Conservation (phyloP, 306 rosid species). For the Gleditsia sinensis region DNA sequence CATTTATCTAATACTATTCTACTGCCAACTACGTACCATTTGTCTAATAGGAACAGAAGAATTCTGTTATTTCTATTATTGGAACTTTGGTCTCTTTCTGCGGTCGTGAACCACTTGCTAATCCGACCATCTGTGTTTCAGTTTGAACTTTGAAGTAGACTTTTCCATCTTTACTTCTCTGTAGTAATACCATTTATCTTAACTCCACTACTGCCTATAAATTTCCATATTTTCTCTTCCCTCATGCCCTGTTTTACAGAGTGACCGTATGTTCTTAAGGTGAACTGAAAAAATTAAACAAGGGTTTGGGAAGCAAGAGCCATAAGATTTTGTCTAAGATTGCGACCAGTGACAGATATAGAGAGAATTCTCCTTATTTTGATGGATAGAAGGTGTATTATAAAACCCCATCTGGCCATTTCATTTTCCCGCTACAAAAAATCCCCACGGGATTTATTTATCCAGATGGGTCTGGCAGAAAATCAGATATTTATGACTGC, state of each 20-base stretch:
- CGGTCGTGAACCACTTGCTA: too few relatives aligned
- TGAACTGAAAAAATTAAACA: too few relatives aligned
- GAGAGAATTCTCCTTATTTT: slow-evolving; percentile 80
- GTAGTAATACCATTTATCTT: too few relatives aligned
- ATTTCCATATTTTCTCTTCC: neutral
- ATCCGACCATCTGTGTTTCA: too few relatives aligned
- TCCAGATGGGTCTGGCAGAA: slow-evolving; percentile 98
- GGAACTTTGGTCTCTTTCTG: too few relatives aligned
- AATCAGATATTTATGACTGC: slow-evolving; percentile 92
- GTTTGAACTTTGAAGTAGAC: slow-evolving; percentile 37
- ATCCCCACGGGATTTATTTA: slow-evolving; percentile 75
- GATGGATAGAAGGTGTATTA: slow-evolving; percentile 94
- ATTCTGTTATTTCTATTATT: too few relatives aligned
- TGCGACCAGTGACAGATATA: slow-evolving; percentile 75
- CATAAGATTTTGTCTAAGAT: slow-evolving; percentile 61
- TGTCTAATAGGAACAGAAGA: too few relatives aligned
- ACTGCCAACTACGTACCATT: too few relatives aligned
- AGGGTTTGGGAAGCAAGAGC: slow-evolving; percentile 32
- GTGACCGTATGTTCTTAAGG: too few relatives aligned
- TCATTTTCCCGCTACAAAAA: slow-evolving; percentile 56
- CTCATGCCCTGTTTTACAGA: too few relatives aligned
- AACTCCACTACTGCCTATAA: too few relatives aligned
- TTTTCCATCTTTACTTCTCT: slow-evolving; percentile 25
- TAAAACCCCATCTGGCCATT: slow-evolving; percentile 69
- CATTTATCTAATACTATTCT: too few relatives aligned